Evolutionary conservation across 306 rosid species (phyloP).

Genomic region (Quercus cerris): DNA sequence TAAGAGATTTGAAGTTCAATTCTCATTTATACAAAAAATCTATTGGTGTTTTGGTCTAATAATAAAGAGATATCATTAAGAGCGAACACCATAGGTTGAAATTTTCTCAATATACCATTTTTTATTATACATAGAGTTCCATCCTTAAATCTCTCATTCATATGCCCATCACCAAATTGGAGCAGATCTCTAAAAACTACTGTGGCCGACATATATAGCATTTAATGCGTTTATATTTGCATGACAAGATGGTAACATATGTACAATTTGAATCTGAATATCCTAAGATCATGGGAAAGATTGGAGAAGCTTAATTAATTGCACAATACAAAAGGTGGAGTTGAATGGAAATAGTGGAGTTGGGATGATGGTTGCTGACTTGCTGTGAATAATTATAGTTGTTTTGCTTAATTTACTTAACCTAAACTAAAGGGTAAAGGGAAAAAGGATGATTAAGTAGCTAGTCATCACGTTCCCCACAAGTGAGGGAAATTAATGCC

Average conservation of each 20-base stretch:
- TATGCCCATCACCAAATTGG: neutral
- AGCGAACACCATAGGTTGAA: no score
- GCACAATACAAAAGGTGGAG: neutral
- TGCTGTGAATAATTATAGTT: no score
- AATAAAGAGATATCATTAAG: rapidly evolving
- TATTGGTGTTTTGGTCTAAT: no score
- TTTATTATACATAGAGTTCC: rapidly evolving
- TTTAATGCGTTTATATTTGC: neutral
- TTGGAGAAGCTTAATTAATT: neutral
- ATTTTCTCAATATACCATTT: no score
- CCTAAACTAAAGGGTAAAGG: no score
- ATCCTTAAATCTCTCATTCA: no score
- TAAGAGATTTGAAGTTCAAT: no score
- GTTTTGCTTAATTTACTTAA: no score
- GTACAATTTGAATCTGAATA: neutral
- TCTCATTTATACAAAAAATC: rapidly evolving
- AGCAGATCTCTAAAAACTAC: neutral
- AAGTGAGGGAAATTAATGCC: no score
- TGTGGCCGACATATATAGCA: neutral
- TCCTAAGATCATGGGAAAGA: neutral
- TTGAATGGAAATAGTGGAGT: neutral
- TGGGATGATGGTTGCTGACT: no score
- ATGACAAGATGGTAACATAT: neutral
- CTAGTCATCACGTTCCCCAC: no score
- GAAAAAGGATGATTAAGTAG: no score